Conservation (phyloP, 441 rosid species). For the Metrosideros polymorpha region DNA sequence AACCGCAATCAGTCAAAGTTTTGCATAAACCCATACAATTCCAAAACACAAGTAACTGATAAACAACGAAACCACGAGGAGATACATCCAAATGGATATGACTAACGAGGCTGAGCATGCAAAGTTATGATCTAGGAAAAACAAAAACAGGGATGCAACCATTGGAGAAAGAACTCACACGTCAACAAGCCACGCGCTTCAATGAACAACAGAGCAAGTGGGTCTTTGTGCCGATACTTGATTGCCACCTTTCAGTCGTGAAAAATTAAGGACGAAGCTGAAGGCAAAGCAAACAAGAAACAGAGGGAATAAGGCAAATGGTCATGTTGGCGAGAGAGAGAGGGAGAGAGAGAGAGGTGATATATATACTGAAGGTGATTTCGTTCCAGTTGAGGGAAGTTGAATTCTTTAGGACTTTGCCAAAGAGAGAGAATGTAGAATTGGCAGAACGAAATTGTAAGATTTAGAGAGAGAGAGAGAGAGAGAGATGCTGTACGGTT, state of each 20-base stretch:
- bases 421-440: background rate
- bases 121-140: background rate
- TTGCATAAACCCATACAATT: background rate
- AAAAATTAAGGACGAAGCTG: background rate
- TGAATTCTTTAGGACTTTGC: conserved; percentile 18
- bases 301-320: background rate
- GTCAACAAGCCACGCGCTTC: conserved; percentile 37
- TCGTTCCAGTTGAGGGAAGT: conserved; percentile 10
- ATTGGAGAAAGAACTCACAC: conserved; percentile 26
- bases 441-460: background rate
- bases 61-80: background rate
- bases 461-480: background rate
- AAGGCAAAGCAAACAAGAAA: background rate
- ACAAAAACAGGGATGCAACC: conserved; percentile 20
- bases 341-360: background rate
- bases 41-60: background rate
- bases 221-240: conserved; percentile 19
- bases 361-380: conserved; percentile 14
- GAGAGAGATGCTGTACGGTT: background rate
- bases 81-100: background rate
- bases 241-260: conserved; percentile 23
- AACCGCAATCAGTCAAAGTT: conserved; percentile 5
- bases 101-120: conserved; percentile 4
- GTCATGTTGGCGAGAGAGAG: background rate
- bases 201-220: conserved; percentile 13